Base-by-base conservation (phyloP, 768 basidiomycete species). In the Phlegmacium glaucopus region DNA sequence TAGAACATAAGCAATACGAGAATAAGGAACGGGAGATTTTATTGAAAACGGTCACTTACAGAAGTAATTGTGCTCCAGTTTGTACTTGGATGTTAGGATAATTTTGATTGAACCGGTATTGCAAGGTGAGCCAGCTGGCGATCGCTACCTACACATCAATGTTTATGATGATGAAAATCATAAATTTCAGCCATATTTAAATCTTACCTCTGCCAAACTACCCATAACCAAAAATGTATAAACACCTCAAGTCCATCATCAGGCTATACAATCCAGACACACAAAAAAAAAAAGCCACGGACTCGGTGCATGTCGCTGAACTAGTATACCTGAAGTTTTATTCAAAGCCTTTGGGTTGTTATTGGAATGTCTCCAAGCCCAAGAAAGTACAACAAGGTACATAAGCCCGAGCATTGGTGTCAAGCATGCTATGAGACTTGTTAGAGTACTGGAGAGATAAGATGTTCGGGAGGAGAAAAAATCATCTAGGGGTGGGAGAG, bases 41-140 rank as follows among this genome's bases (percentile, higher is more conserved):
- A 37, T 25, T 30, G 22, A 32, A 5, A 41, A 41, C 49, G n/a
- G 39, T 28, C 16, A 64, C 76, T 40, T 55, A 82, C 83, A 83
- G 55, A 11, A 80, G 57, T 25, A 82, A 66, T 17, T 70, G 67
- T 30, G 75, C 68, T 0, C 71, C 78, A 4, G 60, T 71, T 18
- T 72, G 71, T n/a, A 69, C 65, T 30, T 64, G 61, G 3, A 60
- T n/a, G 53, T 74, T 72, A 3, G 82, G 80, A 48, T 72, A 76
- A 37, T 79, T 80, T 39, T 71, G 58, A 42, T 78, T 74, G 61
- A 74, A 74, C 26, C 66, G 66, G 61, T 77, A 83, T 57, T 83
- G 80, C 5, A 80, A 59, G 25, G 82, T 58, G 42, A 85, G 64
- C 83, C 83, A 85, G 53, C 72, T 77, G 39, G 78, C 64, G 32